phyloP scores from a whole-genome alignment of 2,329 filamentous ascomycete species.

The Fusarium sp. region DNA sequence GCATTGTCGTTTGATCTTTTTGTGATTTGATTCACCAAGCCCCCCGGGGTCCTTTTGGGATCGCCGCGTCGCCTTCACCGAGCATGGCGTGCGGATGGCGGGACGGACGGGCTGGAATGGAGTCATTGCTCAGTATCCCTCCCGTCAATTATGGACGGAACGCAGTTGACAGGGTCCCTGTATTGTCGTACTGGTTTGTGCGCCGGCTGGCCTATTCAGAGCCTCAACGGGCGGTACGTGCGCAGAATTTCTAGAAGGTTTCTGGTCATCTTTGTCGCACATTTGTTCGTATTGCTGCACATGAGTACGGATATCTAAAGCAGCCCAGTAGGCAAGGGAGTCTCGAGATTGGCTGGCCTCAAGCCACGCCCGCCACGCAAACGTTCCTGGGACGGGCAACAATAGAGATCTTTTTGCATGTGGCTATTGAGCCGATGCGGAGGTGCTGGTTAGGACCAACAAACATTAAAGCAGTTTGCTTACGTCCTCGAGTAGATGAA shows the following conservation, averaged over 20 bases:
- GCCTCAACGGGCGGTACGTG: slow-evolving; percentile 33
- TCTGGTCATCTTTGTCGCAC: slow-evolving; percentile 14
- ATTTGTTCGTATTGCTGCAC: slow-evolving; percentile 16
- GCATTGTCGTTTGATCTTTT: slow-evolving; percentile 34
- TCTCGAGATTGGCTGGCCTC: slow-evolving; percentile 17
- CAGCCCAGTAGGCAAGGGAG: slow-evolving; percentile 4
- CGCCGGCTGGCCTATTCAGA: slow-evolving; percentile 20
- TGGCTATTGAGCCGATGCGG: slow-evolving; percentile 24
- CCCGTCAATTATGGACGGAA: slow-evolving; percentile 15
- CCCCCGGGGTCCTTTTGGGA: slow-evolving; percentile 32
- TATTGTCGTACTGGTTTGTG: slow-evolving; percentile 25
- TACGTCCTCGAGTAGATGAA: slow-evolving; percentile 4
- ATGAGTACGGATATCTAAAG: slow-evolving; percentile 5
- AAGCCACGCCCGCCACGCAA: slow-evolving; percentile 29
- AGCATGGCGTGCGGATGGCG: slow-evolving; percentile 40
- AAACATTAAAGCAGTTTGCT: slow-evolving; percentile 16
- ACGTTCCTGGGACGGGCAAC: slow-evolving; percentile 22
- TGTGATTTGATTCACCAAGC: slow-evolving; percentile 39
- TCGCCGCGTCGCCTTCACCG: slow-evolving; percentile 46
- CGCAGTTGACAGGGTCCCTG: slow-evolving; percentile 2
- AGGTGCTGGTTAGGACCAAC: slow-evolving; percentile 22
- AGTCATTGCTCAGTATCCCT: slow-evolving; percentile 30
- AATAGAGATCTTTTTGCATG: slow-evolving; percentile 21
- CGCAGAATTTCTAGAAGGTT: slow-evolving; percentile 39
- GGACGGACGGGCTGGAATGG: slow-evolving; percentile 40